A percentile compares a stretch with the other conserved stretches of the same genome.
phyloP scores from a whole-genome alignment of 495 filamentous ascomycete species.

The Penicillium canescens region DNA sequence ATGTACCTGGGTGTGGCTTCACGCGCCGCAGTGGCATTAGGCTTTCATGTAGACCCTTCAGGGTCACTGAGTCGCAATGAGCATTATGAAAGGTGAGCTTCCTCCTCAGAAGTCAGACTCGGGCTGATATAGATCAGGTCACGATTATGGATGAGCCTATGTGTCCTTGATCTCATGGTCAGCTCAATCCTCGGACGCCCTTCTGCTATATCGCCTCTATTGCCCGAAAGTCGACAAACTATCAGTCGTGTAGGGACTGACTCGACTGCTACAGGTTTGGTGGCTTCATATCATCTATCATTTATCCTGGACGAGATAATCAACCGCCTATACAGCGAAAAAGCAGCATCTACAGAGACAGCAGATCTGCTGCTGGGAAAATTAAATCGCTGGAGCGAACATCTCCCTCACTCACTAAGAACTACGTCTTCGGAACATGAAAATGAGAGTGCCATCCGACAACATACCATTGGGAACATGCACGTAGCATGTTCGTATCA shows the following conservation, averaged over 20 bases:
- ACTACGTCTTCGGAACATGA: slow-evolving; percentile 16
- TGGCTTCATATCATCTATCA: slow-evolving; percentile 38
- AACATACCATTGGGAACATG: slow-evolving; percentile 37
- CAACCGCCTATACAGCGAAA: slow-evolving; percentile 30
- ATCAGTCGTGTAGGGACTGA: slow-evolving; percentile 1
- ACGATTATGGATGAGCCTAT: slow-evolving; percentile 45
- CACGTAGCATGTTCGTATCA: slow-evolving; percentile 46
- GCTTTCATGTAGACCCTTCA: slow-evolving; percentile 33
- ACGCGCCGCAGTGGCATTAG: slow-evolving; percentile 43
- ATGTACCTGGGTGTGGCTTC: slow-evolving; percentile 50
- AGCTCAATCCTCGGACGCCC: slow-evolving; percentile 47
- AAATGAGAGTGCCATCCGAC: slow-evolving; percentile 21
- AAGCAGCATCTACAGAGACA: slow-evolving; percentile 30
- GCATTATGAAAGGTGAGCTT: slow-evolving; percentile 22
- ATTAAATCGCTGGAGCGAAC: slow-evolving; percentile 37
- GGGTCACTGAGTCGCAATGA: slow-evolving; percentile 14
- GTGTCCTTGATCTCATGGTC: slow-evolving; percentile 42
- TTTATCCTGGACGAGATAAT: slow-evolving; percentile 39
- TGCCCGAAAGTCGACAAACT: slow-evolving; percentile 17
- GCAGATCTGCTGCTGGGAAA: slow-evolving; percentile 37
- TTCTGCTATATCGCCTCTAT: slow-evolving; percentile 31
- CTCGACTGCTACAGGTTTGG: slow-evolving; percentile 15
- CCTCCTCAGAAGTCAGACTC: too few relatives aligned
- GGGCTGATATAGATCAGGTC: slow-evolving; percentile 20
- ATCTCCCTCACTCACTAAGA: slow-evolving; percentile 28